A percentile compares a stretch with the other conserved stretches of the same genome.
phyloP scores from a whole-genome alignment of 2,329 filamentous ascomycete genomes.

The Trichoderma atrobrunneum region DNA sequence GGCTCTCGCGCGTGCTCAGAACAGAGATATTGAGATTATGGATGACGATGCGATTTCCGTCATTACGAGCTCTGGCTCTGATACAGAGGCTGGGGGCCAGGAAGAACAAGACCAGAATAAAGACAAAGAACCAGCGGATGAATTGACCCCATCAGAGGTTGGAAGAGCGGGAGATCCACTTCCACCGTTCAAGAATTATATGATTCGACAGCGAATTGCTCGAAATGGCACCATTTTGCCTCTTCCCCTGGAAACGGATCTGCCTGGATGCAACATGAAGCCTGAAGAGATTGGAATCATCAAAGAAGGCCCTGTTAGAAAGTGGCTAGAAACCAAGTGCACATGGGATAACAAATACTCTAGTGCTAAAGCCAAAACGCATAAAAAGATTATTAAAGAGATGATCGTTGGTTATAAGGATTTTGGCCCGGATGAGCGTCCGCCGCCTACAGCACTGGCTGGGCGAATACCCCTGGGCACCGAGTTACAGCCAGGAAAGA shows the following conservation, averaged over 20 bases:
- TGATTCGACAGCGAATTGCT: slow-evolving; percentile 88
- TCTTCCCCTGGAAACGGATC: slow-evolving; percentile 60
- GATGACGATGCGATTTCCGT: slow-evolving; percentile 76
- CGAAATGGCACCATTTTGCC: slow-evolving; percentile 71
- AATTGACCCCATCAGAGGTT: slow-evolving; percentile 44
- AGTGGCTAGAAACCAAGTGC: slow-evolving; percentile 75
- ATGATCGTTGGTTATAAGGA: slow-evolving; percentile 68
- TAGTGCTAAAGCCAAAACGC: slow-evolving; percentile 65
- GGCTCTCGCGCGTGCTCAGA: slow-evolving; percentile 80
- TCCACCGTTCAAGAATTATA: slow-evolving; percentile 75
- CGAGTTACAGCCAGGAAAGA: slow-evolving; percentile 48
- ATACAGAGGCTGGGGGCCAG: slow-evolving; percentile 26
- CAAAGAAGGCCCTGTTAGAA: slow-evolving; percentile 74
- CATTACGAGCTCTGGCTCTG: slow-evolving; percentile 60
- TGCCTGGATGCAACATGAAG: slow-evolving; percentile 63
- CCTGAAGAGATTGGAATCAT: slow-evolving; percentile 70
- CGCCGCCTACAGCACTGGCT: slow-evolving; percentile 80
- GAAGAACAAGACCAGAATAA: slow-evolving; percentile 21
- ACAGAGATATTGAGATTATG: slow-evolving; percentile 73
- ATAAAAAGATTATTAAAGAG: slow-evolving; percentile 70
- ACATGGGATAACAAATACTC: slow-evolving; percentile 73
- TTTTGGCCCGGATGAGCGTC: slow-evolving; percentile 68
- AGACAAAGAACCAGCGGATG: slow-evolving; percentile 25
- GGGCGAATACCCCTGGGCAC: slow-evolving; percentile 56
- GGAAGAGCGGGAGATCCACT: slow-evolving; percentile 85